A percentile compares a stretch with the other conserved stretches of the same genome.
phyloP scores from a whole-genome alignment of 495 filamentous ascomycete species.

The Chaetomidium leptoderma region DNA sequence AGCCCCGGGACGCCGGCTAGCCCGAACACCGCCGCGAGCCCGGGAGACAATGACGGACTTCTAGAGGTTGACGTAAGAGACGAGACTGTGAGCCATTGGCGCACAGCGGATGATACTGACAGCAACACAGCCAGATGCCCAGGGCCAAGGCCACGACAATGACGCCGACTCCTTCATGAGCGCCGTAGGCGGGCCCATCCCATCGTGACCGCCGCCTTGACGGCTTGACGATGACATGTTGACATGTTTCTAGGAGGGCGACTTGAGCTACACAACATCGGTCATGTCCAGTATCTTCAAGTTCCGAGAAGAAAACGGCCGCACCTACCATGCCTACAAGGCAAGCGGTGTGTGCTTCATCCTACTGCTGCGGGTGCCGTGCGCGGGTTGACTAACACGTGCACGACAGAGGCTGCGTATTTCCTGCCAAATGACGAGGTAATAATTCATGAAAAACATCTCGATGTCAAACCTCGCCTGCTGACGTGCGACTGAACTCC shows the following conservation, averaged over 20 bases:
- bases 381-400: not conserved
- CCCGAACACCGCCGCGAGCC: not conserved
- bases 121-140: not conserved
- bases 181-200: not conserved
- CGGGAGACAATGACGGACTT: not conserved
- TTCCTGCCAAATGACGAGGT: constrained; percentile 12
- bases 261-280: not conserved
- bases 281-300: not conserved
- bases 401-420: not conserved
- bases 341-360: not conserved
- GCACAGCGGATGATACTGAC: not conserved
- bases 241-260: not conserved
- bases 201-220: not conserved
- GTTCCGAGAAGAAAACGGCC: constrained; percentile 42
- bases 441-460: not conserved
- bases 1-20: no score
- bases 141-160: not conserved
- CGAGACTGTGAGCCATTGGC: no score
- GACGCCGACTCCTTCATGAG: not conserved
- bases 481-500: not conserved
- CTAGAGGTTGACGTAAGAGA: not conserved
- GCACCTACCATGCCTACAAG: constrained; percentile 14
- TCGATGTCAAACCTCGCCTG: not conserved
- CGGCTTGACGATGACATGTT: not conserved
- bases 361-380: not conserved